Evolutionary conservation across 1,284 basidiomycete species (phyloP).

Genomic region (Pholiota adiposa): DNA sequence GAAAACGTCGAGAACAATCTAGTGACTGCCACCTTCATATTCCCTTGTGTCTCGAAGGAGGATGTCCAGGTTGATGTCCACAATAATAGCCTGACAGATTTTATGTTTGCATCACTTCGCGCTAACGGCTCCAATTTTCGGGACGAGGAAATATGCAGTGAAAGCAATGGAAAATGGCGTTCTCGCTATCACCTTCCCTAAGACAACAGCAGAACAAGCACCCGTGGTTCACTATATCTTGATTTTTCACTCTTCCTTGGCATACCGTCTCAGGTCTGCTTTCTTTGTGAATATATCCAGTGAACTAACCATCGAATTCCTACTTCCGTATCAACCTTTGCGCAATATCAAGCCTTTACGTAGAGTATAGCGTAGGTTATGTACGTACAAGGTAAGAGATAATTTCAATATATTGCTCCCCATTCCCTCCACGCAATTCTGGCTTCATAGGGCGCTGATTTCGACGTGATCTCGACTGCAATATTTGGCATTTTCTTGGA

Average conservation of each 20-base stretch:
- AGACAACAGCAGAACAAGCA: constrained; percentile 3
- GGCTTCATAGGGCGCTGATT: too few relatives aligned
- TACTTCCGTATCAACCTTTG: too few relatives aligned
- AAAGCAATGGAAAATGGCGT: constrained; percentile 10
- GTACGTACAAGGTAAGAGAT: too few relatives aligned
- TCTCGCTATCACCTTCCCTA: constrained; percentile 8
- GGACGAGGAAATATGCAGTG: constrained; percentile 10
- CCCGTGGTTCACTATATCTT: constrained; percentile 3
- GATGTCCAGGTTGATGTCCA: constrained; percentile 41
- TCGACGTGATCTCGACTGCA: too few relatives aligned
- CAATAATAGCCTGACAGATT: constrained; percentile 35
- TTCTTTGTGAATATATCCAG: too few relatives aligned
- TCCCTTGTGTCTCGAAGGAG: constrained; percentile 46
- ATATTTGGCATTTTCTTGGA: too few relatives aligned
- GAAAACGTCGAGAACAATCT: constrained; percentile 37
- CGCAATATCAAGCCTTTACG: too few relatives aligned
- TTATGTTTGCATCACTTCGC: neutral
- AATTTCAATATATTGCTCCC: too few relatives aligned
- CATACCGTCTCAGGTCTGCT: neutral
- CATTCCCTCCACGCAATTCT: too few relatives aligned
- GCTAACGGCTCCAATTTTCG: neutral
- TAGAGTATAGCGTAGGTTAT: too few relatives aligned
- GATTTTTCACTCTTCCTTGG: neutral
- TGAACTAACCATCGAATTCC: too few relatives aligned
- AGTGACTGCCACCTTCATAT: constrained; percentile 44